Base-by-base conservation (phyloP, 2,329 filamentous ascomycete genomes). In the Sarocladium brachiariae region DNA sequence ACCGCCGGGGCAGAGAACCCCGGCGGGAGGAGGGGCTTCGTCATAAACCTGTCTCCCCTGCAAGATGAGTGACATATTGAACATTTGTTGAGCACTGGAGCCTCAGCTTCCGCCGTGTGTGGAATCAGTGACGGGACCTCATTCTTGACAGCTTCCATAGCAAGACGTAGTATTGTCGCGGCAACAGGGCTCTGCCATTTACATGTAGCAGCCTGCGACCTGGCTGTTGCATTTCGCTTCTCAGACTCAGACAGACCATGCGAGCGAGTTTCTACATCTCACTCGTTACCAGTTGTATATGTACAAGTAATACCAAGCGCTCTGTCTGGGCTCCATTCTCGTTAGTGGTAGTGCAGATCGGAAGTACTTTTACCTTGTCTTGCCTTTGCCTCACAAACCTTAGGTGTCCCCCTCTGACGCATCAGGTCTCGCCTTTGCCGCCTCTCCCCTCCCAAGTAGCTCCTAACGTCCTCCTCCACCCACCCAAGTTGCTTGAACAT, bases 141-240 rank as follows among this genome's bases (percentile, higher is more conserved):
- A n/a, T n/a, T n/a, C n/a, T n/a, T n/a, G n/a, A n/a, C n/a, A n/a
- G n/a, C n/a, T n/a, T n/a, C n/a, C n/a, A n/a, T n/a, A n/a, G n/a
- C n/a, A n/a, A n/a, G n/a, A n/a, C n/a, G n/a, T n/a, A n/a, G n/a
- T n/a, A n/a, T n/a, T n/a, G n/a, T n/a, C n/a, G n/a, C n/a, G n/a
- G n/a, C n/a, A 30, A 13, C 7, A 30, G 27, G 27, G 27, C 27
- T 7, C 13, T 30, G 7, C 27, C n/a, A n/a, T 30, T 13, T 30
- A 13, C 27, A 30, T 13, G 27, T 13, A 13, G 18, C 18, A 8
- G 7, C 50, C 31, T 52, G 55, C 50, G 37, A 50, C 48, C 50
- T 50, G 55, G 46, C 48, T 53, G 27, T 49, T 33, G 49, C 43
- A 47, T 31, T 16, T 33, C n/a, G 4, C 21, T 43, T 14, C 23